phyloP scores from a whole-genome alignment of 2,329 filamentous ascomycete genomes.

The Sarocladium kiliense region DNA sequence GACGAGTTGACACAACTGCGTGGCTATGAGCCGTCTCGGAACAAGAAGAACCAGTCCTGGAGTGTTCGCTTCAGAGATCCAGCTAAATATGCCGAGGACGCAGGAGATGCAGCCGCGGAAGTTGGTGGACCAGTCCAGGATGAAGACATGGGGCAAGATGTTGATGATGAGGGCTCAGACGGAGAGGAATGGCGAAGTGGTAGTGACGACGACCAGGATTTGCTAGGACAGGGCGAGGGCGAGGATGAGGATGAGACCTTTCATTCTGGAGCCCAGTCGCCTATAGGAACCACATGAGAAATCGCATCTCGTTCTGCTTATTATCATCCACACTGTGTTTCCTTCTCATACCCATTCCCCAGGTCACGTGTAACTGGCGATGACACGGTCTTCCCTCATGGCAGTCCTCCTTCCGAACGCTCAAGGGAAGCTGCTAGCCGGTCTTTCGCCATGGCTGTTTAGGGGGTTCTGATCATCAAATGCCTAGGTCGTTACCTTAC shows the following conservation, averaged over 20 bases:
- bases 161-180: constrained; percentile 19
- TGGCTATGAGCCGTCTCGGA: constrained; percentile 29
- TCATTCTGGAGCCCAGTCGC: neutral
- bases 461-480: too few species aligned
- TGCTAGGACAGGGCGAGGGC: constrained; percentile 1
- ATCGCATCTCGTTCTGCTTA: too few species aligned
- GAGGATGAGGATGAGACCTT: constrained; percentile 9
- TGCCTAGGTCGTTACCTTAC: too few species aligned
- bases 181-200: constrained; percentile 11
- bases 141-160: constrained; percentile 16
- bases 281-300: neutral
- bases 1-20: constrained; percentile 29
- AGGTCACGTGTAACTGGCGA: too few species aligned
- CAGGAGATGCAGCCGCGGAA: neutral
- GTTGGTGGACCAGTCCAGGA: neutral
- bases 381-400: too few species aligned
- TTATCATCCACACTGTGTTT: neutral
- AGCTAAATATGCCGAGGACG: neutral
- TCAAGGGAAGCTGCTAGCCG: too few species aligned
- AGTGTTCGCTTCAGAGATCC: neutral
- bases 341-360: too few species aligned
- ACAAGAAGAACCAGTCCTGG: constrained; percentile 25
- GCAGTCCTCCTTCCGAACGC: too few species aligned
- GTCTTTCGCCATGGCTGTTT: too few species aligned
- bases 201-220: constrained; percentile 10